Base-by-base conservation (phyloP, 441 rosid genomes). In the Erodium trifolium region DNA sequence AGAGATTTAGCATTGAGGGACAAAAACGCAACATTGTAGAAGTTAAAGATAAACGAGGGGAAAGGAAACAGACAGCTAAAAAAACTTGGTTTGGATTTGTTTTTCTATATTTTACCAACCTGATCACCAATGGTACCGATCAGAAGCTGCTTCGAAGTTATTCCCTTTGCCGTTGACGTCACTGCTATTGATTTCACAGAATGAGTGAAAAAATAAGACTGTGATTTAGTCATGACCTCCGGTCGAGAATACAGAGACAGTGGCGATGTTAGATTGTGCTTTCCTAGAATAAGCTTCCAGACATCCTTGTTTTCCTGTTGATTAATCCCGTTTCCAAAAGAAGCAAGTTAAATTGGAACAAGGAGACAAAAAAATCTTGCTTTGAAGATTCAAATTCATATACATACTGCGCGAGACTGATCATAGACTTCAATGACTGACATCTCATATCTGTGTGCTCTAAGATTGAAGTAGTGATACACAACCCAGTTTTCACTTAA, bases 71-170 rank as follows among this genome's bases (percentile, higher is more conserved):
- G 41, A 37, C 41, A 37, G 9, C 6, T 4, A 37, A 37, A 37
- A 37, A 37, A 37, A 5, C 3, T 37, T 37, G 5, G 37, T 34
- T 1, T 9, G 11, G 12, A 41, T 41, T 41, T 9, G 47, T 7
- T 43, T 43, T 43, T 65, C 67, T 35, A 60, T 68, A 71, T 45
- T 63, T 34, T 34, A 81, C 85, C 23, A 67, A 90, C 96, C 96
- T 90, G 94, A 79, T 90, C 92, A 0, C 95, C 91, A 35, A 88
- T 81, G 66, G 98, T 95, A 74, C 97, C 98, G 37, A 95, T 87
- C 75, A 95, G 97, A 80, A 95, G 95, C 82, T 92, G 98, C 93
- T 91, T 92, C 10, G 99, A 92, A 49, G 96, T 91, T 66, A 95
- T 92, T 69, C 99, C 98, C 94, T 88, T 95, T 63, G 96, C 87